Base-by-base conservation (phyloP, 306 rosid genomes). In the Lathyrus oleraceus region DNA sequence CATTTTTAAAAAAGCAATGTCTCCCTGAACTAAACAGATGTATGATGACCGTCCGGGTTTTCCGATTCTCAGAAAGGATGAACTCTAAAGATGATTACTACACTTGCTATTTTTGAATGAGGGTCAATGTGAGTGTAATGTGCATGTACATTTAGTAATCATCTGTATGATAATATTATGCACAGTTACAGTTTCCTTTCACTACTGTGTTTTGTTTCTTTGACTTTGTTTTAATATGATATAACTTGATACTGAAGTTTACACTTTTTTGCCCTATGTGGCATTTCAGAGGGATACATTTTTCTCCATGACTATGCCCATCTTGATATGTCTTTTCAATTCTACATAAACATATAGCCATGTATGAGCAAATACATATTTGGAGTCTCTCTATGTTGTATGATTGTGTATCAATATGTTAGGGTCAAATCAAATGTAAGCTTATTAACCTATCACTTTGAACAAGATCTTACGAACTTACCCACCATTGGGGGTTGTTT, bases 401-500 rank as follows among this genome's bases (percentile, higher is more conserved):
- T 76, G 64, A 42, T 7, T 3, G 54, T 28, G 57, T 30, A 6
- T 27, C 16, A 21, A 38, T 59, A 23, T 71, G 30, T 40, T 51
- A 48, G 30, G 52, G 27, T 67, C 71, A 73, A 61, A 68, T 43
- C 57, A 61, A 72, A 16, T 14, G 72, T 23, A 42, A 63, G 27
- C 65, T 38, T 63, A 23, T 42, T 39, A 63, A n/a, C 11, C 43
- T n/a, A 39, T 27, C 47, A 48, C 42, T 64, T 14, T 61, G 28
- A 47, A 59, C 48, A 52, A 48, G 65, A 60, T 61, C 78, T 76
- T 43, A 53, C 45, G 65, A 47, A 61, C 81, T 76, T 43, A 61
- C 65, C 51, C 65, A 64, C 73, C 48, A 6, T 40, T 25, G 58
- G 51, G 6, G 54, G 68, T 63, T 70, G 17, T 49, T 43, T 61